Evolutionary conservation across 139 green algal species (phyloP).

Genomic region (Axilococcus clingmanii): DNA sequence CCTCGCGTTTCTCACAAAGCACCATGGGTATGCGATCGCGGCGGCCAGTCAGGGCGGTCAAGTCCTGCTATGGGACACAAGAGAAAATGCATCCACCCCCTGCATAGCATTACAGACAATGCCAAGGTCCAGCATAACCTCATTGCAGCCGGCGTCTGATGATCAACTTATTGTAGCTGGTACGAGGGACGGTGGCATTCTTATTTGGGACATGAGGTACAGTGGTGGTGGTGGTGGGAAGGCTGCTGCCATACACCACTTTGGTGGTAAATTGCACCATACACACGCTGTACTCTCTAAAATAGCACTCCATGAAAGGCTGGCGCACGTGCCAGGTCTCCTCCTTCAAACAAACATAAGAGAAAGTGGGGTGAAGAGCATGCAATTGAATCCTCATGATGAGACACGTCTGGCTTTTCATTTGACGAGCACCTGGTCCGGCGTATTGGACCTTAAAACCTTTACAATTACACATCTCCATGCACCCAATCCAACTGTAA

Average conservation of each 20-base stretch:
- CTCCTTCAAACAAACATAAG: slow-evolving; percentile 12
- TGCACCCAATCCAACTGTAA: slow-evolving; percentile 6
- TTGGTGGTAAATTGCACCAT: slow-evolving; percentile 14
- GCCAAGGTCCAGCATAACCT: slow-evolving; percentile 1
- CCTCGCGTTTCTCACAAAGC: too few relatives aligned
- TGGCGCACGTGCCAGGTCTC: slow-evolving; percentile 16
- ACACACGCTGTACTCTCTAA: slow-evolving; percentile 20
- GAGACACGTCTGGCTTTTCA: slow-evolving; percentile 18
- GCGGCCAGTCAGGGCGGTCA: background rate
- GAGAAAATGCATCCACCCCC: background rate
- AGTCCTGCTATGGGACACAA: slow-evolving; percentile 4
- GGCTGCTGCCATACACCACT: slow-evolving; percentile 1
- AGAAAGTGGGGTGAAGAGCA: slow-evolving; percentile 10
- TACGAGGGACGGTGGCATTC: slow-evolving; percentile 15
- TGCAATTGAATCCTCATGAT: slow-evolving; percentile 15
- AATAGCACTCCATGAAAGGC: slow-evolving; percentile 5
- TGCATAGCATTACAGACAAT: background rate
- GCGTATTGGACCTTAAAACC: slow-evolving; percentile 10
- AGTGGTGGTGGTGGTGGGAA: slow-evolving; percentile 8
- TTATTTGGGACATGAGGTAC: slow-evolving; percentile 17
- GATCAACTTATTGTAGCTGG: slow-evolving; percentile 11
- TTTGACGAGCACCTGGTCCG: slow-evolving; percentile 22
- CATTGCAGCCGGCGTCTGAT: background rate
- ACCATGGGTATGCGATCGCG: background rate
- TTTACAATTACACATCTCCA: slow-evolving; percentile 22